Percentiles rank a stretch among this genome's conserved stretches.
These are phyloP conservation scores for Trypanosoma vivax DNA, from an alignment of 208 protist species.

Conservation along the genomic window DNA sequence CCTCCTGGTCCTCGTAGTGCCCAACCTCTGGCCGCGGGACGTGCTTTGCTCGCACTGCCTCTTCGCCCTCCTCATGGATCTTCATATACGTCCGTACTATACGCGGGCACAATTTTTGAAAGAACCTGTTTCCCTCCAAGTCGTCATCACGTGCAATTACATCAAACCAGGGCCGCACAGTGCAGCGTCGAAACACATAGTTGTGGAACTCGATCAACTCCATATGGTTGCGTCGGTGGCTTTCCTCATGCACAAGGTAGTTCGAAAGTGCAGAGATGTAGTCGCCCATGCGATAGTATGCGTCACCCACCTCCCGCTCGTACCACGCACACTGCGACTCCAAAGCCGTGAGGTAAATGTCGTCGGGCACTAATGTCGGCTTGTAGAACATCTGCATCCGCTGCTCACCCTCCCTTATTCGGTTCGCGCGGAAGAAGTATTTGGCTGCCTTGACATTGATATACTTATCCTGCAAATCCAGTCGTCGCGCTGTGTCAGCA, in stretches of 20 bases:
- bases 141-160: constrained; percentile 79
- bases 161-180: constrained; percentile 92
- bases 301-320: constrained; percentile 87
- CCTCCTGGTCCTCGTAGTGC: constrained; percentile 30
- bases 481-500: constrained; percentile 78
- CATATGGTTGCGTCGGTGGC: constrained; percentile 89
- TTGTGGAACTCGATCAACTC: constrained; percentile 97
- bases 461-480: constrained; percentile 96
- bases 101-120: constrained; percentile 58
- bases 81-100: constrained; percentile 76
- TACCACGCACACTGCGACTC: constrained; percentile 98
- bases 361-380: constrained; percentile 25
- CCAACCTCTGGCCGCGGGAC: constrained; percentile 51
- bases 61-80: constrained; percentile 61
- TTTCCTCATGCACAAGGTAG: constrained; percentile 86
- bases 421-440: constrained; percentile 86
- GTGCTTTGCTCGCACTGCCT: constrained; percentile 59
- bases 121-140: constrained; percentile 71
- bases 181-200: constrained; percentile 94
- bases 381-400: constrained; percentile 91
- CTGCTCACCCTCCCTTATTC: constrained; percentile 72
- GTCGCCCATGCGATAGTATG: constrained; percentile 72
- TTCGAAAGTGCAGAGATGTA: constrained; percentile 90
- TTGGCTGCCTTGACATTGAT: constrained; percentile 92
- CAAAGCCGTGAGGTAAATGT: constrained; percentile 69